Evolutionary conservation across 2,329 filamentous ascomycete genomes (phyloP).

Genomic region (Apiospora malaysiana): DNA sequence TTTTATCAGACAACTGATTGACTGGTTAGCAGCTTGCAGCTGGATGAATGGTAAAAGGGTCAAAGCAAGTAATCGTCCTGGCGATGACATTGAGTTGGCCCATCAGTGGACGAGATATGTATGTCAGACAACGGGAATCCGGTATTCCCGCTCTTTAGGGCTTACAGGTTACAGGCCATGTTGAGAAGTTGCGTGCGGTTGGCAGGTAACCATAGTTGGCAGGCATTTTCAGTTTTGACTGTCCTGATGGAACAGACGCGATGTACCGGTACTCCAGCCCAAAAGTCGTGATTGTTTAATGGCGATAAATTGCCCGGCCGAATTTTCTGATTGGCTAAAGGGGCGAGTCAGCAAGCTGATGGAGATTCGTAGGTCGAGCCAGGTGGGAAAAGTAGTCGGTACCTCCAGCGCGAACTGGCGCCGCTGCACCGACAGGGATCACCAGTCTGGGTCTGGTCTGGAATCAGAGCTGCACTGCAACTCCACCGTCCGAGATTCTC

Average conservation of each 20-base stretch:
- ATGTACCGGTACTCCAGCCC: neutral
- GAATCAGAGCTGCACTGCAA: constrained; percentile 7
- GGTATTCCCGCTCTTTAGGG: neutral
- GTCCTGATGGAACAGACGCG: neutral
- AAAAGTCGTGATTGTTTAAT: neutral
- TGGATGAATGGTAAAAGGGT: neutral
- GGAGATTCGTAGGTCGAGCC: neutral
- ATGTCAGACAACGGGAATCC: constrained; percentile 1
- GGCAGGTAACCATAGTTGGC: neutral
- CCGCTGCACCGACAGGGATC: constrained; percentile 12
- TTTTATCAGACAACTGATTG: no score
- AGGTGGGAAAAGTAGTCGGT: neutral
- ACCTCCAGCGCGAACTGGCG: neutral
- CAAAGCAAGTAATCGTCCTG: neutral
- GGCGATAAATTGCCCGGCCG: constrained; percentile 5
- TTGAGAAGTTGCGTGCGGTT: neutral
- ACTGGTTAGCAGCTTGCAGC: neutral
- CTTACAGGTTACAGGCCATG: constrained; percentile 1
- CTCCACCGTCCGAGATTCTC: constrained; percentile 15
- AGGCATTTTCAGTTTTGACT: neutral
- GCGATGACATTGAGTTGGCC: neutral
- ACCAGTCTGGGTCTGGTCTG: constrained; percentile 11
- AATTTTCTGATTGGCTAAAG: constrained; percentile 8
- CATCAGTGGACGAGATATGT: neutral
- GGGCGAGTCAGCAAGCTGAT: neutral